Percentiles rank a stretch among this genome's conserved stretches.
Conservation (phyloP, 1,284 basidiomycete species). For the Ceratorhiza oryzae-sativae region DNA sequence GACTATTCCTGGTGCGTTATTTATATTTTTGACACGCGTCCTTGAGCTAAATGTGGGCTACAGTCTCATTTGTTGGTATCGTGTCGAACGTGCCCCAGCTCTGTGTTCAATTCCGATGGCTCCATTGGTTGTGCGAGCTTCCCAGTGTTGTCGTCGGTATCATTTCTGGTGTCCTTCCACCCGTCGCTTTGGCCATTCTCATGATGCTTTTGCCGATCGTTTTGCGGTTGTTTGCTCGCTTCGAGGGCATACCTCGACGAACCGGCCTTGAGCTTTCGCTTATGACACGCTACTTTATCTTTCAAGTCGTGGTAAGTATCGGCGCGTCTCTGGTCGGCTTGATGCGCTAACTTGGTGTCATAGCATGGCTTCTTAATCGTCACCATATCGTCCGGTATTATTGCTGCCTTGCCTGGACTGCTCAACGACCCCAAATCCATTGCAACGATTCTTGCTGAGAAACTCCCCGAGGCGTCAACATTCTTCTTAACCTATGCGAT, state of each 20-base stretch:
- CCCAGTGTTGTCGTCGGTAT: conserved; percentile 67
- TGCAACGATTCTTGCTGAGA: conserved; percentile 60
- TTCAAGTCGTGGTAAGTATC: conserved; percentile 68
- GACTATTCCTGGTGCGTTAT: conserved; percentile 67
- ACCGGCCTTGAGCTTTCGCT: conserved; percentile 76
- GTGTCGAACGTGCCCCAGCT: conserved; percentile 59
- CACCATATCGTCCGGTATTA: conserved; percentile 70
- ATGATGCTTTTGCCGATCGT: conserved; percentile 76
- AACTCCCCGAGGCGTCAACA: conserved; percentile 73
- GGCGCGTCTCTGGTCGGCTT: conserved; percentile 2
- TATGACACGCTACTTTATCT: conserved; percentile 78
- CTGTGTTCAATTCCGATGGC: conserved; percentile 58
- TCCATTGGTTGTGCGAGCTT: conserved; percentile 67
- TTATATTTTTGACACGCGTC: background rate
- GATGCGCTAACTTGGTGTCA: conserved; percentile 51
- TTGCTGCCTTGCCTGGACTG: conserved; percentile 55
- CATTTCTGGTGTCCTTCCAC: conserved; percentile 73
- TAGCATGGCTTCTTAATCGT: conserved; percentile 70
- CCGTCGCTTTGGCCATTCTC: conserved; percentile 69
- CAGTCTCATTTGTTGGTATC: conserved; percentile 60
- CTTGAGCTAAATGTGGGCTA: conserved; percentile 49
- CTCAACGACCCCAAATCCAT: conserved; percentile 61
- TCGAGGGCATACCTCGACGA: conserved; percentile 75
- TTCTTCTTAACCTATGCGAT: conserved; percentile 78
- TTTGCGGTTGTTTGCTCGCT: conserved; percentile 67